These are phyloP conservation scores for Noccaea bulbosa DNA, from an alignment of 345 rosid genomes.

Conservation along the genomic window DNA sequence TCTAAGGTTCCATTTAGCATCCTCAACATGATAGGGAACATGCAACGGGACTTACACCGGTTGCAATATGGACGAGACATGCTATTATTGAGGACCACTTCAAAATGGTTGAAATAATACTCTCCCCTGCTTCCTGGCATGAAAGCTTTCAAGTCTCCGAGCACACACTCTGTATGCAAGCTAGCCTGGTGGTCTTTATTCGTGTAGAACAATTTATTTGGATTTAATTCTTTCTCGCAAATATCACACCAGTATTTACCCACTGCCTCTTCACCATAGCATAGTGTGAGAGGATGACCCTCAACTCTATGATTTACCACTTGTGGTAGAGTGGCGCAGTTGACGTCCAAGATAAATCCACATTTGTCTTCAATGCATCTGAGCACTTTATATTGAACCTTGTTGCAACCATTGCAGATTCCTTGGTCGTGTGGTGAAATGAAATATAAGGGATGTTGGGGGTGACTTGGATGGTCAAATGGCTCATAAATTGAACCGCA, in stretches of 20 bases:
- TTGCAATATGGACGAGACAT: neutral
- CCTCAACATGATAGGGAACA: neutral
- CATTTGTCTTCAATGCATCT: neutral
- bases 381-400: fast-evolving
- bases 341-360: neutral
- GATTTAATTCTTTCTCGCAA: neutral
- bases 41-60: neutral
- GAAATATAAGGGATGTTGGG: neutral
- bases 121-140: neutral
- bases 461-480: neutral
- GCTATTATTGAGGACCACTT: neutral
- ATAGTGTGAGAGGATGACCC: neutral
- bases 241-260: neutral
- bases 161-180: neutral
- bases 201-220: neutral
- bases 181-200: neutral
- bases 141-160: neutral
- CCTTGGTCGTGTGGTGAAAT: too few relatives aligned
- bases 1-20: neutral
- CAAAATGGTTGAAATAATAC: neutral
- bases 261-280: neutral
- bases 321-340: neutral
- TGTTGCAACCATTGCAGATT: neutral
- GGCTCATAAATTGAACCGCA: conserved; percentile 16
- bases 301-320: neutral